Percentiles rank a stretch among this genome's conserved stretches.
Conservation (phyloP, 257 asterid species). For the Leptodermis oblonga region DNA sequence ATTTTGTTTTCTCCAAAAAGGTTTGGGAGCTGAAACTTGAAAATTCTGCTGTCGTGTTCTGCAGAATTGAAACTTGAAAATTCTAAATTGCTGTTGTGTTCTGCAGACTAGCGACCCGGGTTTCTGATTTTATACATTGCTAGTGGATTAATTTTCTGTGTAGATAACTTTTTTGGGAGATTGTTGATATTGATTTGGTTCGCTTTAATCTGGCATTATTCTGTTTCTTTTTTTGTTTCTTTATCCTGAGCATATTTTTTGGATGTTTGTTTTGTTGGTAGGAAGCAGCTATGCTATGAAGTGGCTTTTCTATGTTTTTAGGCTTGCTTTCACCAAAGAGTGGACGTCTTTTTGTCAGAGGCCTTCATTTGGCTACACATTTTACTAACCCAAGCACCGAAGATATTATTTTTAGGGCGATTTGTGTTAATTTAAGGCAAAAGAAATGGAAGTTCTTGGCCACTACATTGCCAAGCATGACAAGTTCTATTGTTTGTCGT, state of each 20-base stretch:
- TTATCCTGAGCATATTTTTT: neutral
- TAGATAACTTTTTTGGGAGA: neutral
- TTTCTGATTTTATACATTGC: too few relatives aligned
- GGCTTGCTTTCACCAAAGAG: constrained; percentile 40
- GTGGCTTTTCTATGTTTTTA: constrained; percentile 46
- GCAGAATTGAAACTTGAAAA: too few relatives aligned
- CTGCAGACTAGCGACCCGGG: too few relatives aligned
- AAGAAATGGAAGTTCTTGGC: constrained; percentile 71
- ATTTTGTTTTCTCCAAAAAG: too few relatives aligned
- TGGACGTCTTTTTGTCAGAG: constrained; percentile 39
- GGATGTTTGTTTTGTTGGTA: constrained; percentile 3
- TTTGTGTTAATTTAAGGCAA: constrained; percentile 63
- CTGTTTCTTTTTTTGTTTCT: neutral
- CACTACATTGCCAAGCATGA: constrained; percentile 38
- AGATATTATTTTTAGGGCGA: constrained; percentile 54
- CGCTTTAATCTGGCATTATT: neutral
- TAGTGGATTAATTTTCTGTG: neutral
- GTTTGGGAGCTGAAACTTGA: too few relatives aligned
- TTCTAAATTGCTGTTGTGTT: too few relatives aligned
- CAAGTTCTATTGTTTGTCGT: constrained; percentile 40
- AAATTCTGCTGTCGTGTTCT: too few relatives aligned
- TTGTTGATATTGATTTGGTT: neutral
- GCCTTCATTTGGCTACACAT: constrained; percentile 48
- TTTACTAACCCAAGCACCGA: constrained; percentile 48
- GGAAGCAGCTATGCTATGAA: constrained; percentile 11